A percentile compares a stretch with the other conserved stretches of the same genome.
Conservation (phyloP, 1,284 basidiomycete genomes). For the Boletus mariae region DNA sequence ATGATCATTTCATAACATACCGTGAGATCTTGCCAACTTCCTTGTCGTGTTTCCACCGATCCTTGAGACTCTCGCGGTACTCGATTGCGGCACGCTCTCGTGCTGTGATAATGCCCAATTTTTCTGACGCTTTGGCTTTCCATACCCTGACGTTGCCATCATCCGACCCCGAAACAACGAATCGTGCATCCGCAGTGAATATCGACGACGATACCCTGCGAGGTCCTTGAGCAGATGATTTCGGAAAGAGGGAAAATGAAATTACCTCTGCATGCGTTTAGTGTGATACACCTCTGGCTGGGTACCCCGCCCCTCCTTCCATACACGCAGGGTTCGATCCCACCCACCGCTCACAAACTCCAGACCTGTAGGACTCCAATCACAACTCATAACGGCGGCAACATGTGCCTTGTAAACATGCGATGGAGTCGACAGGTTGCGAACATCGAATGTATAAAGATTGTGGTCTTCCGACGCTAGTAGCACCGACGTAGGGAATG, state of each 20-base stretch:
- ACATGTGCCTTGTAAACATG: slow-evolving; percentile 99
- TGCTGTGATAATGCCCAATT: slow-evolving; percentile 88
- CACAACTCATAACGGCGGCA: slow-evolving; percentile 90
- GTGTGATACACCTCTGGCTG: slow-evolving; percentile 94
- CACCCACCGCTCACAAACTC: slow-evolving; percentile 96
- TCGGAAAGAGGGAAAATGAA: not conserved
- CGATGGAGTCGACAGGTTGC: slow-evolving; percentile 78
- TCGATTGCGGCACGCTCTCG: slow-evolving; percentile 91
- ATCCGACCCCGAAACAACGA: slow-evolving; percentile 91
- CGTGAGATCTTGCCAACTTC: slow-evolving; percentile 83
- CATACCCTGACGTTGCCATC: slow-evolving; percentile 97
- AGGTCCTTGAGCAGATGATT: slow-evolving; percentile 28
- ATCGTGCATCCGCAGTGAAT: slow-evolving; percentile 90
- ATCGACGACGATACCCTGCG: slow-evolving; percentile 65
- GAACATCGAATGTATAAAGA: slow-evolving; percentile 96
- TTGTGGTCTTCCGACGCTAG: slow-evolving; percentile 98
- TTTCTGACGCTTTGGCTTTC: slow-evolving; percentile 93
- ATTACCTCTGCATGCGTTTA: slow-evolving; percentile 95
- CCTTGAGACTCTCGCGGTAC: slow-evolving; percentile 85
- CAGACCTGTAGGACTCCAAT: slow-evolving; percentile 93
- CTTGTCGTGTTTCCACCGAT: slow-evolving; percentile 84
- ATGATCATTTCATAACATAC: slow-evolving; percentile 39
- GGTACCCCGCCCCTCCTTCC: slow-evolving; percentile 85
- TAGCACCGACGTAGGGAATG: slow-evolving; percentile 87
- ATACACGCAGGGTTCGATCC: slow-evolving; percentile 92